Evolutionary conservation across 2,329 filamentous ascomycete genomes (phyloP).

Genomic region (Akanthomyces muscarius): DNA sequence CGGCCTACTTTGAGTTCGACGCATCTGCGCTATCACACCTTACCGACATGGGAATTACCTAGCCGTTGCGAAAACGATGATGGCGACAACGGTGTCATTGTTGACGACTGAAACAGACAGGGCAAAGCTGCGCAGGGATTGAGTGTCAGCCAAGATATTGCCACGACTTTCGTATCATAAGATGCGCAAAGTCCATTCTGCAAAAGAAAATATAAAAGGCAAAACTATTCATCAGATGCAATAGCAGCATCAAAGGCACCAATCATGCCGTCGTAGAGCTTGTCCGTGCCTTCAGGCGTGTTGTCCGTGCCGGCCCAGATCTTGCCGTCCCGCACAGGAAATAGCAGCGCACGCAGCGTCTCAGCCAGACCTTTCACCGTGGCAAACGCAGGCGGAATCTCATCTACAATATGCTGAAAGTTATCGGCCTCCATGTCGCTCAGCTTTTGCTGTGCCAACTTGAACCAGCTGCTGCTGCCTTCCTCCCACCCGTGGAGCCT

Average conservation of each 20-base stretch:
- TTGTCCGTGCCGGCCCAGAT: slow-evolving; percentile 28
- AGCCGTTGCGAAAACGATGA: too few relatives aligned
- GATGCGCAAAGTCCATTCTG: too few relatives aligned
- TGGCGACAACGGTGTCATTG: too few relatives aligned
- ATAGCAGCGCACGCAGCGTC: background rate
- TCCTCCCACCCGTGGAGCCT: background rate
- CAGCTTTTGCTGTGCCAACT: background rate
- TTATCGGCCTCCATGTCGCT: background rate
- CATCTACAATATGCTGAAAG: background rate
- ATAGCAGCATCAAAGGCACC: background rate
- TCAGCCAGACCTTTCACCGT: background rate
- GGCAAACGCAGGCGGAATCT: background rate
- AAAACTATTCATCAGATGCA: background rate
- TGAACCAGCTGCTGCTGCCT: background rate
- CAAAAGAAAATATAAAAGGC: too few relatives aligned
- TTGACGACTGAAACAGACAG: too few relatives aligned
- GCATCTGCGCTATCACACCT: background rate
- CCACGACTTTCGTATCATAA: too few relatives aligned
- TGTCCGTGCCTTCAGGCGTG: slow-evolving; percentile 28
- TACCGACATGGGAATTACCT: too few relatives aligned
- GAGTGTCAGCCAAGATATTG: too few relatives aligned
- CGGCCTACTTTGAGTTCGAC: too few relatives aligned
- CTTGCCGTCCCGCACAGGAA: background rate
- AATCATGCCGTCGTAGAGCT: background rate
- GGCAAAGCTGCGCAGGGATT: too few relatives aligned